Percentiles rank a stretch among this genome's conserved stretches.
phyloP scores from a whole-genome alignment of 306 rosid genomes.

The Vigna nakashimae region DNA sequence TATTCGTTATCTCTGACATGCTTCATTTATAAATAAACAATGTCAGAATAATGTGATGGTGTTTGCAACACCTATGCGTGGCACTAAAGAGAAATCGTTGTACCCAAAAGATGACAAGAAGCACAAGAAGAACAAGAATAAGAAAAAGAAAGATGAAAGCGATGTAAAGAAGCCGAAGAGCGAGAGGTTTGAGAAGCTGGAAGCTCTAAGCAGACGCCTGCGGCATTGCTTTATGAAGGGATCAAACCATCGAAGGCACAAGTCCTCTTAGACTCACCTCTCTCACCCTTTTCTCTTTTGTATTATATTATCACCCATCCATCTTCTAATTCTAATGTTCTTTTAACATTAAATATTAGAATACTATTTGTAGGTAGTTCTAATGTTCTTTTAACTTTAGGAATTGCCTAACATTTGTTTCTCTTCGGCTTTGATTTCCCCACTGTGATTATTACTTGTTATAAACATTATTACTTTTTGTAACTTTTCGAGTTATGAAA shows the following conservation, averaged over 20 bases:
- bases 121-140: slow-evolving; percentile 48
- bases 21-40: slow-evolving; percentile 31
- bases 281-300: slow-evolving; percentile 6
- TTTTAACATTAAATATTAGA: not conserved
- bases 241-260: slow-evolving; percentile 64
- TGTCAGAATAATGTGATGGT: slow-evolving; percentile 61
- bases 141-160: slow-evolving; percentile 42
- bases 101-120: slow-evolving; percentile 45
- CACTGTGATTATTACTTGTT: slow-evolving; percentile 8
- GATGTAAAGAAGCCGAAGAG: slow-evolving; percentile 66
- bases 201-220: slow-evolving; percentile 84
- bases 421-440: slow-evolving; percentile 26
- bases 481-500: too few species aligned
- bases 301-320: slow-evolving; percentile 35
- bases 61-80: slow-evolving; percentile 64
- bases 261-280: slow-evolving; percentile 45
- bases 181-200: slow-evolving; percentile 77
- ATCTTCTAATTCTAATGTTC: slow-evolving; percentile 29
- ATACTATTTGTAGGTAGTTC: slow-evolving; percentile 24
- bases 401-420: slow-evolving; percentile 34
- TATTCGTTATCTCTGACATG: not conserved
- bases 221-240: slow-evolving; percentile 77
- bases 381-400: slow-evolving; percentile 13
- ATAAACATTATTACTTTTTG: not conserved
- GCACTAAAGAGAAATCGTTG: slow-evolving; percentile 50